Evolutionary conservation across 345 rosid species (phyloP).

Genomic region (Acer campestre): DNA sequence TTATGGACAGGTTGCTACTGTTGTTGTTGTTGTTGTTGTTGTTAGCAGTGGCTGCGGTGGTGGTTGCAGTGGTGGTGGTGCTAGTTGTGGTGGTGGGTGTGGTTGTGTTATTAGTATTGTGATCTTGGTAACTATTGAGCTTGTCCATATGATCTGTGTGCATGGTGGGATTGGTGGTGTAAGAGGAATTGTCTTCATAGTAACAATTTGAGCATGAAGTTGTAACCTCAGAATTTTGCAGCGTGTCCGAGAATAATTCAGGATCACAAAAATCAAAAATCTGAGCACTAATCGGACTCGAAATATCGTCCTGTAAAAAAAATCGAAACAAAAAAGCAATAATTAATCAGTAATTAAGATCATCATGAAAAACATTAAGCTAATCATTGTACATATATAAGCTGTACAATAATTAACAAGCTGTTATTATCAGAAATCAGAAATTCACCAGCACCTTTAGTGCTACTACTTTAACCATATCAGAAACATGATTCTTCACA

Average conservation of each 20-base stretch:
- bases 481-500: conserved; percentile 19
- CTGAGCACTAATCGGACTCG: conserved; percentile 73
- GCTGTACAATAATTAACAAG: neutral
- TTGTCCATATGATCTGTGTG: conserved; percentile 31
- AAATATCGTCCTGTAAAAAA: conserved; percentile 72
- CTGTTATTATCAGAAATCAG: neutral
- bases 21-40: conserved; percentile 16
- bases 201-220: conserved; percentile 56
- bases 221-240: conserved; percentile 65
- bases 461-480: conserved; percentile 13
- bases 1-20: conserved; percentile 41
- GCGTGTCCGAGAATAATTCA: conserved; percentile 60
- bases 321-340: neutral
- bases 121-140: conserved; percentile 38
- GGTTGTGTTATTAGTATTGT: conserved; percentile 7
- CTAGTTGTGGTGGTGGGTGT: conserved; percentile 33
- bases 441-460: conserved; percentile 5
- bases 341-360: neutral
- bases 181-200: conserved; percentile 56
- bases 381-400: neutral
- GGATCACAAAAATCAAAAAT: conserved; percentile 65
- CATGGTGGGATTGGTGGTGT: conserved; percentile 34
- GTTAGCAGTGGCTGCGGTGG: conserved; percentile 21
- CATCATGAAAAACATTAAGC: neutral
- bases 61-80: conserved; percentile 24